Percentiles rank a stretch among this genome's conserved stretches.
phyloP scores from a whole-genome alignment of 2,329 filamentous ascomycete genomes.

The Teratosphaeria destructans region DNA sequence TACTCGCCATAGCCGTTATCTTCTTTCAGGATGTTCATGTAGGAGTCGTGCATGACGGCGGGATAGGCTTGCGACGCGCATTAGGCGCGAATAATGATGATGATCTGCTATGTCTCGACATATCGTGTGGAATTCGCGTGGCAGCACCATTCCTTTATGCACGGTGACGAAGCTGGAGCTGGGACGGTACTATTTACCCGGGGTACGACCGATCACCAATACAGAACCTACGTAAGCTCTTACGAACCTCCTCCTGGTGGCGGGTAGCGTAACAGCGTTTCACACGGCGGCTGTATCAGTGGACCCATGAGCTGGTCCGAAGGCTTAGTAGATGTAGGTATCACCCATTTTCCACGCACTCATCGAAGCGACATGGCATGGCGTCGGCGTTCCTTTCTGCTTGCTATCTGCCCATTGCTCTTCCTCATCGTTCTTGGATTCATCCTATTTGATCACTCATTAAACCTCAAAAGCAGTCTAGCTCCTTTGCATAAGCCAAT shows the following conservation, averaged over 20 bases:
- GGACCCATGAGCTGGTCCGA: background rate
- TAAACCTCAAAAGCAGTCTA: background rate
- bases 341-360: background rate
- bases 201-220: background rate
- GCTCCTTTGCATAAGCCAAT: background rate
- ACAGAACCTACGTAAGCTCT: background rate
- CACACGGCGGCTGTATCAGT: background rate
- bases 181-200: background rate
- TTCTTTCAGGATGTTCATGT: background rate
- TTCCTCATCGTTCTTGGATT: background rate
- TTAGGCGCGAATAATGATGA: background rate
- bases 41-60: background rate
- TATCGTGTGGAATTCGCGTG: background rate
- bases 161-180: background rate
- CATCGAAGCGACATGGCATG: background rate
- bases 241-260: too few relatives aligned
- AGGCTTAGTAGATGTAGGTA: background rate
- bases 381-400: background rate
- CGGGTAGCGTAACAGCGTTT: too few relatives aligned
- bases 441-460: background rate
- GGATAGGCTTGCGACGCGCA: background rate
- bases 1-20: background rate
- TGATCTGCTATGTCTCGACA: background rate
- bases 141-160: background rate
- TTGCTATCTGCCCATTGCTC: background rate